Conservation (phyloP, 2,329 filamentous ascomycete genomes). For the Aureobasidium sp. region DNA sequence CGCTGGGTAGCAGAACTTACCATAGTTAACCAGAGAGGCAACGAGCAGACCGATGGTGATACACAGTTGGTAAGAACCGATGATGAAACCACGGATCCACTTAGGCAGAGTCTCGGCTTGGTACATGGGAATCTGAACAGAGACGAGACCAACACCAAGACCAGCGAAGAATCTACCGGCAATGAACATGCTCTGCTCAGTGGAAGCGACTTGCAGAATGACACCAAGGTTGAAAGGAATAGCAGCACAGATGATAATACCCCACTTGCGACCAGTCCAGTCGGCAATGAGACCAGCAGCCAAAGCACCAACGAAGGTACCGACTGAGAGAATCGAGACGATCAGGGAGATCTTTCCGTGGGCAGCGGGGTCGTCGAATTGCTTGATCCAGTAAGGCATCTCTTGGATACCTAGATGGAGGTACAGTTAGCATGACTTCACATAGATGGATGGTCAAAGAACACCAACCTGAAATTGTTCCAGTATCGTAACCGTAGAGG, state of each 20-base stretch:
- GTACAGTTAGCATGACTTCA: no score
- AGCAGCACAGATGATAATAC: conserved; percentile 57
- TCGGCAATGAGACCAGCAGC: conserved; percentile 60
- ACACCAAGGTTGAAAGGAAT: conserved; percentile 28
- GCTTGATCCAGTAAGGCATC: conserved; percentile 13
- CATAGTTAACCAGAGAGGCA: conserved; percentile 62
- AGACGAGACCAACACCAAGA: conserved; percentile 39
- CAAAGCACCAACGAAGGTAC: conserved; percentile 17
- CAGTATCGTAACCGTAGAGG: conserved; percentile 14
- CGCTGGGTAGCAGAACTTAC: neutral
- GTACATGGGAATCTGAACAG: conserved; percentile 61
- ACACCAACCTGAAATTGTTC: neutral
- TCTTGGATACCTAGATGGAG: conserved; percentile 8
- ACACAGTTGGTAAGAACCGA: conserved; percentile 70
- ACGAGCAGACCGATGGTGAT: conserved; percentile 67
- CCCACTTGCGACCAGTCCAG: conserved; percentile 59
- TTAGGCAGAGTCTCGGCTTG: conserved; percentile 69
- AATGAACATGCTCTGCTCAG: conserved; percentile 14
- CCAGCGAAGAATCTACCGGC: conserved; percentile 16
- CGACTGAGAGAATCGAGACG: conserved; percentile 18
- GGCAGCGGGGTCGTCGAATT: conserved; percentile 12
- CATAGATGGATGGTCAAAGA: no score
- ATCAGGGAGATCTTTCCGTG: conserved; percentile 15
- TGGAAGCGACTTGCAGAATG: conserved; percentile 16
- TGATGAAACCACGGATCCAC: conserved; percentile 66